Base-by-base conservation (phyloP, 2,329 filamentous ascomycete species). In the Xylaria arbuscula region DNA sequence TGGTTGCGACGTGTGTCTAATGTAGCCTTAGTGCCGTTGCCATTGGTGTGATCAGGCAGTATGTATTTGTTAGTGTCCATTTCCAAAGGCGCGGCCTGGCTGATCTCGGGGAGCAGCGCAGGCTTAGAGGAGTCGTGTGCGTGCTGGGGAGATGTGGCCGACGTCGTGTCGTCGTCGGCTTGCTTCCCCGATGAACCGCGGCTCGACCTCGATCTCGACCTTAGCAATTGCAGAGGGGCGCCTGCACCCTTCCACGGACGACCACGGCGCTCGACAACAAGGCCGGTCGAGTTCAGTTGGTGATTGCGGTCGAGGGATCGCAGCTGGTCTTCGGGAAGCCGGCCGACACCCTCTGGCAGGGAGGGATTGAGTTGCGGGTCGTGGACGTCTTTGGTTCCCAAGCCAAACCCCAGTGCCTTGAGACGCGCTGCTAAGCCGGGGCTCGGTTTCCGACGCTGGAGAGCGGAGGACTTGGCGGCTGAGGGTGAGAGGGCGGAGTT, bases 21-120 rank as follows among this genome's bases (percentile, higher is more conserved):
- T 70, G 88, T 87, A 48, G 85, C 85, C 77, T 91, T 90, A 78
- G 89, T 86, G 80, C 89, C 88, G 83, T 93, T 87, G 80, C 88
- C 85, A 80, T 89, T 90, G 61, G 83, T 87, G 77, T 90, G 87
- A 79, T 93, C 91, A 64, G 91, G 90, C 78, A 93, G 81, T 53
- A 89, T 87, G 77, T 93, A 93, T 79, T 93, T 93, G 77, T 91
- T 87, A 65, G 88, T 90, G 80, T 93, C 91, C 86, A 91, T 89
- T 72, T 87, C 86, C 79, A 89, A 75, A 66, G 84, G 83, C 62
- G 84, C 81, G 17, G 81, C 75, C 42, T 81, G 80, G 74, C 77
- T 82, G 78, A 85, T 90, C 81, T 87, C 84, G 47, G 86, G 86
- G 56, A 88, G 80, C 73, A 80, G 74, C 69, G 82, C 76, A 66